phyloP scores from a whole-genome alignment of 2,329 filamentous ascomycete genomes.

The Tolypocladium cylindrosporum region DNA sequence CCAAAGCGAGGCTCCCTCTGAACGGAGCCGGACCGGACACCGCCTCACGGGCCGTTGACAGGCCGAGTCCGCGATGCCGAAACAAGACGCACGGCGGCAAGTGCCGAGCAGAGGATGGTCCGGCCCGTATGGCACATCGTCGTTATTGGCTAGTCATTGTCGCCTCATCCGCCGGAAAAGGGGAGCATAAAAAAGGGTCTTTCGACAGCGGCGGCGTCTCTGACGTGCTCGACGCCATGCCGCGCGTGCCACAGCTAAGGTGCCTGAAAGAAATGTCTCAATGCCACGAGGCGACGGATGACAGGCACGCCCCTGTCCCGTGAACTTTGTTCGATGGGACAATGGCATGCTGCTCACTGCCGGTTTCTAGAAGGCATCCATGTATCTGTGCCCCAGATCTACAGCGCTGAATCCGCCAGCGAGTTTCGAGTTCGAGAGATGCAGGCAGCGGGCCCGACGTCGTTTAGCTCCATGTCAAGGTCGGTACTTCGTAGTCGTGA shows the following conservation, averaged over 20 bases:
- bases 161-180: neutral
- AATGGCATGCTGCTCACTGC: neutral
- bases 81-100: neutral
- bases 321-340: neutral
- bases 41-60: too few species aligned
- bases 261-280: neutral
- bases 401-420: neutral
- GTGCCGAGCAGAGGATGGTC: neutral
- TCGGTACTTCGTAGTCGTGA: neutral
- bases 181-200: neutral
- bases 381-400: neutral
- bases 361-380: neutral
- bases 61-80: neutral
- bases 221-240: neutral
- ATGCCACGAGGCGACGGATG: neutral
- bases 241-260: neutral
- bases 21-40: too few species aligned
- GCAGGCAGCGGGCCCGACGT: neutral
- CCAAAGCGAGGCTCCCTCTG: too few species aligned
- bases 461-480: neutral
- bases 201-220: neutral
- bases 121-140: neutral
- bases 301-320: neutral
- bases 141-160: neutral
- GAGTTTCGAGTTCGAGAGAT: neutral